Evolutionary conservation across 306 rosid species (phyloP).

Genomic region (Sicyos baderoa): DNA sequence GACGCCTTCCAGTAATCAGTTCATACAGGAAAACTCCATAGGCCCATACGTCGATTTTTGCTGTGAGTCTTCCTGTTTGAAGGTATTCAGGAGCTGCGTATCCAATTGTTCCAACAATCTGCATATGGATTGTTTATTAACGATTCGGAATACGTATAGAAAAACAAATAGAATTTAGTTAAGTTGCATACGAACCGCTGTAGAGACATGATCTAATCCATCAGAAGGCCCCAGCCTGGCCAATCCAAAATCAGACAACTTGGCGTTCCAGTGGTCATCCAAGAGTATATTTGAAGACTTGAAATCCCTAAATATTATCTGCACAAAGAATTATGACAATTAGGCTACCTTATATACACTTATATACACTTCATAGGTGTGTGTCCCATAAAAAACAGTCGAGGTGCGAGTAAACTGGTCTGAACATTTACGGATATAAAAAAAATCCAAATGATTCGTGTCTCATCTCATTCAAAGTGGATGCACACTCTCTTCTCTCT

Average conservation of each 20-base stretch:
- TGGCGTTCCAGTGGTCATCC: slow-evolving; percentile 49
- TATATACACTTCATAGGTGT: too few relatives aligned
- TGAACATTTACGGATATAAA: too few relatives aligned
- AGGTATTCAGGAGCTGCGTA: slow-evolving; percentile 64
- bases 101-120: slow-evolving; percentile 59
- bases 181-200: slow-evolving; percentile 33
- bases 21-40: slow-evolving; percentile 51
- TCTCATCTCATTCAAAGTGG: too few relatives aligned
- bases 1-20: slow-evolving; percentile 59
- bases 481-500: too few relatives aligned
- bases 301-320: slow-evolving; percentile 59
- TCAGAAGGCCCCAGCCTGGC: slow-evolving; percentile 55
- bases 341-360: neutral
- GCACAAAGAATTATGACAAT: slow-evolving; percentile 4
- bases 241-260: slow-evolving; percentile 50
- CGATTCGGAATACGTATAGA: neutral
- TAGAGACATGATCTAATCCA: slow-evolving; percentile 45
- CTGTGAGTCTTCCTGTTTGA: slow-evolving; percentile 49
- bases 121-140: neutral
- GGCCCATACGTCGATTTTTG: slow-evolving; percentile 53
- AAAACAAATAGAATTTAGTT: neutral
- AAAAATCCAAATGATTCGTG: too few relatives aligned
- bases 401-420: too few relatives aligned
- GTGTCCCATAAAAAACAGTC: too few relatives aligned
- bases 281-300: slow-evolving; percentile 53